phyloP scores from a whole-genome alignment of 2,329 filamentous ascomycete genomes.

The Alternaria gansuensis region DNA sequence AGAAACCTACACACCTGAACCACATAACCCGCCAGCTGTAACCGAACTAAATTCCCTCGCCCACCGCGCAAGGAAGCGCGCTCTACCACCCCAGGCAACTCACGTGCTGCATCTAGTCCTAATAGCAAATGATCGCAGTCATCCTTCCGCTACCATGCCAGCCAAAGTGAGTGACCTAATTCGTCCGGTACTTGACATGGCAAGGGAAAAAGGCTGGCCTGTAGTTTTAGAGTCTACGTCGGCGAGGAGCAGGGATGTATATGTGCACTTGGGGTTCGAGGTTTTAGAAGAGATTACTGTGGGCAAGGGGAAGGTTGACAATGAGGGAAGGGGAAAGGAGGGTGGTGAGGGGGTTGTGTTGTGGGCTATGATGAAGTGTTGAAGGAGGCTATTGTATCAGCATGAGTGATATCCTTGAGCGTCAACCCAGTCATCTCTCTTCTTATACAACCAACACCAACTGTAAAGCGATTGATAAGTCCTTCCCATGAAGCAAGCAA shows the following conservation, averaged over 20 bases:
- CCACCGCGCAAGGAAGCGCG: background rate
- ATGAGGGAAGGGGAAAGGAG: conserved; percentile 8
- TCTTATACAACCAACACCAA: background rate
- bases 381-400: background rate
- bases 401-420: background rate
- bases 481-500: conserved; percentile 3
- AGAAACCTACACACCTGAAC: background rate
- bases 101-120: conserved; percentile 15
- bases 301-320: conserved; percentile 10
- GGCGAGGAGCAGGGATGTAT: conserved; percentile 11
- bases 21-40: conserved; percentile 7
- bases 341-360: conserved; percentile 15
- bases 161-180: conserved; percentile 15
- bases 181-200: conserved; percentile 17
- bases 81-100: conserved; percentile 3
- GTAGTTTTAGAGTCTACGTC: conserved; percentile 18
- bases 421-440: background rate
- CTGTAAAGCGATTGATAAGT: background rate
- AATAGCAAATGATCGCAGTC: conserved; percentile 14
- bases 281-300: conserved; percentile 10
- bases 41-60: conserved; percentile 9
- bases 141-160: conserved; percentile 2
- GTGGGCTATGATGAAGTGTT: conserved; percentile 22
- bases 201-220: conserved; percentile 15
- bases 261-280: conserved; percentile 15